These are phyloP conservation scores for Hortaea werneckii DNA, from an alignment of 2,329 filamentous ascomycete species.

Conservation along the genomic window DNA sequence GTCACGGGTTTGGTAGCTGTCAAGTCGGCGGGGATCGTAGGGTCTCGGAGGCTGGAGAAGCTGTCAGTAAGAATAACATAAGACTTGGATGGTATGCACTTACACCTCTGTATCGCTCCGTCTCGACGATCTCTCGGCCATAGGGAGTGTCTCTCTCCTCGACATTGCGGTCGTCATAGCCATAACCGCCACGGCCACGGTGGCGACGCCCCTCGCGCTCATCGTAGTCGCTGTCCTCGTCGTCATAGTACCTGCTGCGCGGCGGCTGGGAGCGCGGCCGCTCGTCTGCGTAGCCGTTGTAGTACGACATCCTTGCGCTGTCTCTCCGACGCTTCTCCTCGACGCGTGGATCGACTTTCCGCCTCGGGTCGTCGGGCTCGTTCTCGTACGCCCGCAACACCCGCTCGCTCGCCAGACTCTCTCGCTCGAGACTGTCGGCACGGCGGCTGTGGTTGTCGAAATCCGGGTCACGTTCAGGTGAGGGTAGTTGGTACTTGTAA, in stretches of 20 bases:
- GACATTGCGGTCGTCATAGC: conserved; percentile 17
- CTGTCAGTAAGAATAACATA: too few relatives aligned
- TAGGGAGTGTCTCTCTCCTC: conserved; percentile 9
- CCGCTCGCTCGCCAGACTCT: conserved; percentile 14
- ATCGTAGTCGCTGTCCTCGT: conserved; percentile 23
- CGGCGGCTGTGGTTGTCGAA: conserved; percentile 1
- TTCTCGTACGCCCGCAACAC: conserved; percentile 20
- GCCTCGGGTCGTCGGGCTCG: conserved; percentile 21
- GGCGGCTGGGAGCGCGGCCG: conserved; percentile 20
- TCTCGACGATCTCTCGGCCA: conserved; percentile 22
- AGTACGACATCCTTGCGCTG: conserved; percentile 15
- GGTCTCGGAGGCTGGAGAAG: conserved; percentile 1
- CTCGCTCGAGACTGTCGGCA: conserved; percentile 12
- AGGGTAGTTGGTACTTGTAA: conserved; percentile 5
- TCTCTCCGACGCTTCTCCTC: conserved; percentile 10
- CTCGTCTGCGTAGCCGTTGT: conserved; percentile 15
- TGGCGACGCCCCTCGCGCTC: conserved; percentile 17
- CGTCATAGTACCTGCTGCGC: conserved; percentile 18
- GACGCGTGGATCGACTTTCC: conserved; percentile 16
- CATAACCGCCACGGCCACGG: conserved; percentile 10
- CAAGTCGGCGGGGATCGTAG: conserved; percentile 9
- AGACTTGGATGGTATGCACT: conserved; percentile 11
- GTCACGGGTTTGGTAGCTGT: conserved; percentile 12
- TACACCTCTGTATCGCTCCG: conserved; percentile 24
- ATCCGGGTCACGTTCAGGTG: conserved; percentile 5